Conservation (phyloP, 2,329 filamentous ascomycete genomes). For the Scedosporium dehoogii region DNA sequence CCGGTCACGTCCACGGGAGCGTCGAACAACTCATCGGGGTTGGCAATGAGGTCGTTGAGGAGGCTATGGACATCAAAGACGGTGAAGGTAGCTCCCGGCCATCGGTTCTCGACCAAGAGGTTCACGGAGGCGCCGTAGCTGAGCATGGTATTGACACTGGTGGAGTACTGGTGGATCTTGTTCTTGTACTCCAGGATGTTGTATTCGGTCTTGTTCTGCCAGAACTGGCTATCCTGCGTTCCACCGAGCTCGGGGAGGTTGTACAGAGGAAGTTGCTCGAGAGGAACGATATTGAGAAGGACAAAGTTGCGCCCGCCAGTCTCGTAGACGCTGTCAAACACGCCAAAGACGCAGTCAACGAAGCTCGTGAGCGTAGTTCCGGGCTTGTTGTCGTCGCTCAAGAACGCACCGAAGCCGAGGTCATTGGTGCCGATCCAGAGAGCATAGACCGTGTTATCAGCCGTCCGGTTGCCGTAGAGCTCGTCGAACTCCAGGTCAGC, state of each 20-base stretch:
- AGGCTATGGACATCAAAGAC: constrained; percentile 58
- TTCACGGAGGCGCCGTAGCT: constrained; percentile 40
- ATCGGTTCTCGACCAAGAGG: constrained; percentile 31
- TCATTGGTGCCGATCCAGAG: constrained; percentile 82
- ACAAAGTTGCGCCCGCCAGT: constrained; percentile 62
- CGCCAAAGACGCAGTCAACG: constrained; percentile 56
- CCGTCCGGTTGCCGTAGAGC: constrained; percentile 32
- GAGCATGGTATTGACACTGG: constrained; percentile 37
- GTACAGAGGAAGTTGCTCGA: constrained; percentile 61
- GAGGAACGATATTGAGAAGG: constrained; percentile 57
- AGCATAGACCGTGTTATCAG: constrained; percentile 58
- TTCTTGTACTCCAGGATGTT: constrained; percentile 36
- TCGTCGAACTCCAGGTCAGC: constrained; percentile 34
- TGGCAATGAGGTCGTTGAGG: constrained; percentile 53
- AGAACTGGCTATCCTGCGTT: constrained; percentile 30
- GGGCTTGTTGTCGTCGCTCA: constrained; percentile 51
- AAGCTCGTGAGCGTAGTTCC: constrained; percentile 55
- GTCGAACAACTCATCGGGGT: constrained; percentile 52
- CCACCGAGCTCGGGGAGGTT: constrained; percentile 35
- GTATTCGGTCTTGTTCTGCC: constrained; percentile 32
- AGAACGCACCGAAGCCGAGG: constrained; percentile 54
- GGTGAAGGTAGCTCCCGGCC: constrained; percentile 50
- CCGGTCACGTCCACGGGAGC: constrained; percentile 53
- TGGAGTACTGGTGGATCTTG: constrained; percentile 37
- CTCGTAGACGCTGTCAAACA: constrained; percentile 53